Evolutionary conservation across 2,329 filamentous ascomycete species (phyloP).

Genomic region (Pseudonectria foliicola): DNA sequence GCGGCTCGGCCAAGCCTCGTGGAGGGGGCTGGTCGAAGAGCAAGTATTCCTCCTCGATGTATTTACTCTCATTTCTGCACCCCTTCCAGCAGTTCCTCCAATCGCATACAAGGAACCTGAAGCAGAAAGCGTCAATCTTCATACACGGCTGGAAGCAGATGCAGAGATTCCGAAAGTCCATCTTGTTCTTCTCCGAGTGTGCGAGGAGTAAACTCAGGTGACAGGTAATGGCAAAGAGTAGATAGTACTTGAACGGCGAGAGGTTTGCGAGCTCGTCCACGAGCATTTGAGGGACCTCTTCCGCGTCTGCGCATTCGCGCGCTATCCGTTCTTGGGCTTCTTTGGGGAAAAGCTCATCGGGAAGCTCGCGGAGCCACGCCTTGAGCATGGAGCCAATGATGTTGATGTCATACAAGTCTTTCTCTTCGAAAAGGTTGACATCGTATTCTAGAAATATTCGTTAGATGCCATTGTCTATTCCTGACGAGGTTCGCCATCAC

Average conservation of each 20-base stretch:
- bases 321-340: constrained; percentile 72
- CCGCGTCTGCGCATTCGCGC: constrained; percentile 70
- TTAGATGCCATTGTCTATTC: constrained; percentile 9
- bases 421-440: constrained; percentile 81
- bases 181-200: constrained; percentile 93
- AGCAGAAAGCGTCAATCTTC: constrained; percentile 92
- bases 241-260: constrained; percentile 96
- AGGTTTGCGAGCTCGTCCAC: constrained; percentile 88
- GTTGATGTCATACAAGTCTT: constrained; percentile 90
- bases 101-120: constrained; percentile 89
- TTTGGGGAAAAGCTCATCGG: constrained; percentile 88
- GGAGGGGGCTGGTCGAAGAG: constrained; percentile 53
- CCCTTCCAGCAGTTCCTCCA: constrained; percentile 98
- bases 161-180: constrained; percentile 92
- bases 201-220: constrained; percentile 87
- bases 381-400: constrained; percentile 96
- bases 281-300: constrained; percentile 74
- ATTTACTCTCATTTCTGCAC: constrained; percentile 82
- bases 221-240: constrained; percentile 94
- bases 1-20: constrained; percentile 35
- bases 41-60: constrained; percentile 61
- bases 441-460: constrained; percentile 58
- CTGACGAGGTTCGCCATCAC: constrained; percentile 10
- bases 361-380: constrained; percentile 89
- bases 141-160: constrained; percentile 97